A percentile compares a stretch with the other conserved stretches of the same genome.
These are phyloP conservation scores for Ustilago bromivora DNA, from an alignment of 1,284 basidiomycete genomes.

Conservation along the genomic window DNA sequence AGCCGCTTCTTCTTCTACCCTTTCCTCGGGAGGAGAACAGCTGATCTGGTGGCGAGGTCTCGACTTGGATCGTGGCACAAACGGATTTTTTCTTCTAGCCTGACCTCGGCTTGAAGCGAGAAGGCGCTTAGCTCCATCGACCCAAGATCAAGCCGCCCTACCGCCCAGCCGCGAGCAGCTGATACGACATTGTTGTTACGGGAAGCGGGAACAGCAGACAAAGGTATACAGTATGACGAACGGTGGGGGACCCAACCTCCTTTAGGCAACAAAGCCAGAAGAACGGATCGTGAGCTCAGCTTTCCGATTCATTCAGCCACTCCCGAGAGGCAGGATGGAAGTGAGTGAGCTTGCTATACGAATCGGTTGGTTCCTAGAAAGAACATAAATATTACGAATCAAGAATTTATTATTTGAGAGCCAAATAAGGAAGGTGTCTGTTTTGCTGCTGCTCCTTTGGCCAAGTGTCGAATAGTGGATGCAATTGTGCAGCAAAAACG, in stretches of 20 bases:
- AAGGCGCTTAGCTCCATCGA: background rate
- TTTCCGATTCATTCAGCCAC: background rate
- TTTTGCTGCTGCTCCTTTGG: background rate
- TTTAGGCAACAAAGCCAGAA: background rate
- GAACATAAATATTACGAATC: background rate
- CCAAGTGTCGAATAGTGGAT: constrained; percentile 9
- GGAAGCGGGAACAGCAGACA: background rate
- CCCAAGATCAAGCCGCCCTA: constrained; percentile 1
- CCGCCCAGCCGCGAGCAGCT: background rate
- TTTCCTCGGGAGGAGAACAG: background rate
- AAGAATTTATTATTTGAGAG: background rate
- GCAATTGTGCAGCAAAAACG: constrained; percentile 24
- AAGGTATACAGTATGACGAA: constrained; percentile 2
- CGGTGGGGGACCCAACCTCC: background rate
- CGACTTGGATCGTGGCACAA: background rate
- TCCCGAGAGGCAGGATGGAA: background rate
- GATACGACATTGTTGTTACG: background rate
- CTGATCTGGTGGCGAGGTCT: background rate
- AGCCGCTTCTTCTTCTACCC: background rate
- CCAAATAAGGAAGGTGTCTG: constrained; percentile 29
- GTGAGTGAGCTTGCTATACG: background rate
- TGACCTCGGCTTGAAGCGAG: background rate
- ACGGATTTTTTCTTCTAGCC: background rate
- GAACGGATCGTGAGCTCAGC: background rate
- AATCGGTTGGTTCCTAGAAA: constrained; percentile 1